Evolutionary conservation across 805 yeast species (phyloP).

Genomic region (Saturnispora galanensis): DNA sequence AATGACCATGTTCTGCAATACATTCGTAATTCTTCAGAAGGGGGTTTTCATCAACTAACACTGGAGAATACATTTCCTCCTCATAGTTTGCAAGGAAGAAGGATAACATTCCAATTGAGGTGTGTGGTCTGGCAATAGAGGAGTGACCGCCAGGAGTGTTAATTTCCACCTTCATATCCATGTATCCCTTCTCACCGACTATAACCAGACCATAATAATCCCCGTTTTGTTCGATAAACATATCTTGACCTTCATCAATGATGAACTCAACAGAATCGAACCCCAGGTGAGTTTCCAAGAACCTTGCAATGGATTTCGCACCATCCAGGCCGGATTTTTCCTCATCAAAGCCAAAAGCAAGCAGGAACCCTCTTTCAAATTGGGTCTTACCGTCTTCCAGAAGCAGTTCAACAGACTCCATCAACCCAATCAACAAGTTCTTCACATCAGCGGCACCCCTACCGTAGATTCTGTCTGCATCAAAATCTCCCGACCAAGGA

Average conservation of each 20-base stretch:
- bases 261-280: conserved; percentile 47
- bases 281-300: conserved; percentile 48
- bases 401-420: conserved; percentile 56
- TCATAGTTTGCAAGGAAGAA: conserved; percentile 51
- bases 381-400: conserved; percentile 42
- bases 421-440: conserved; percentile 50
- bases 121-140: conserved; percentile 56
- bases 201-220: conserved; percentile 12
- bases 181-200: conserved; percentile 33
- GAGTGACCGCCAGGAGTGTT: conserved; percentile 53
- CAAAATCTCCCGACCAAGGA: conserved; percentile 59
- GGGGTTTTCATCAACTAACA: conserved; percentile 48
- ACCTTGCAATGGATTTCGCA: conserved; percentile 40
- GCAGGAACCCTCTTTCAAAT: conserved; percentile 44
- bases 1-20: conserved; percentile 41
- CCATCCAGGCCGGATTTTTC: conserved; percentile 61
- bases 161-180: conserved; percentile 37
- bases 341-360: conserved; percentile 74
- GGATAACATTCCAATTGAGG: conserved; percentile 65
- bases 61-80: conserved; percentile 39
- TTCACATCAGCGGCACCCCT: conserved; percentile 75
- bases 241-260: conserved; percentile 42
- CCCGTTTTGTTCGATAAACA: conserved; percentile 32
- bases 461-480: conserved; percentile 61
- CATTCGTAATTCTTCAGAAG: conserved; percentile 49